A percentile compares a stretch with the other conserved stretches of the same genome.
Evolutionary conservation across 495 filamentous ascomycete genomes (phyloP).

Genomic region (Trichocladium uniseriatum): DNA sequence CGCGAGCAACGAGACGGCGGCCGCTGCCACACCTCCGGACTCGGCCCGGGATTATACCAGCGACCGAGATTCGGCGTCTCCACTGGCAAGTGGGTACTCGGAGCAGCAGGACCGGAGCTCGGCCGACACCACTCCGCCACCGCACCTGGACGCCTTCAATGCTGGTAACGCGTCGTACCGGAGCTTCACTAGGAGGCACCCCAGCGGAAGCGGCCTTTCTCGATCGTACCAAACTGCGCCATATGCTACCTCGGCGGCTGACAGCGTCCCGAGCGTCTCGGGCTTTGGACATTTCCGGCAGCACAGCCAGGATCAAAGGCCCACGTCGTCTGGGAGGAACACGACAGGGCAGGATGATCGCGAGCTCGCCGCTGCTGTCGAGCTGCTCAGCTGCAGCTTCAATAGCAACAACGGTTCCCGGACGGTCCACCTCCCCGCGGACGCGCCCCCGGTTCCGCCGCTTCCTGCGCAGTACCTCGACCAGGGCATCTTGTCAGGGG

Average conservation of each 20-base stretch:
- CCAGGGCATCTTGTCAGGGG: conserved; percentile 39
- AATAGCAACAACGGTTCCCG: conserved; percentile 58
- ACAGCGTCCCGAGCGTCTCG: conserved; percentile 38
- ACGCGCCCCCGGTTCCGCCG: conserved; percentile 79
- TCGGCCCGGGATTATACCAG: conserved; percentile 57
- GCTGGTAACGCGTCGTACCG: conserved; percentile 36
- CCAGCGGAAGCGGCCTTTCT: conserved; percentile 62
- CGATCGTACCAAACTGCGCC: conserved; percentile 77
- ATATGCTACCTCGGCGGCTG: conserved; percentile 43
- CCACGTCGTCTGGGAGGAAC: conserved; percentile 52
- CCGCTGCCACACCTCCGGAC: conserved; percentile 41
- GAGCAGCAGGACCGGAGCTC: conserved; percentile 62
- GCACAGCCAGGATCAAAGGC: conserved; percentile 46
- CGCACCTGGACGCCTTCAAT: conserved; percentile 42
- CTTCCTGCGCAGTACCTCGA: conserved; percentile 61
- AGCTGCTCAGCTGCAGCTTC: conserved; percentile 82
- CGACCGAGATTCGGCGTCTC: conserved; percentile 74
- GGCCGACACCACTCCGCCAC: conserved; percentile 62
- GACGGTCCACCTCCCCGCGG: conserved; percentile 58
- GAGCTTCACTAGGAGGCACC: conserved; percentile 49
- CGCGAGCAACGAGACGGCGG: conserved; percentile 35
- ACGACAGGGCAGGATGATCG: conserved; percentile 63
- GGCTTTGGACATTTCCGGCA: conserved; percentile 50
- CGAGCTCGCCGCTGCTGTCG: conserved; percentile 81
- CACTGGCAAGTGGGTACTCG: conserved; percentile 66